phyloP scores from a whole-genome alignment of 805 yeast genomes.

The Candida endomychidarum region DNA sequence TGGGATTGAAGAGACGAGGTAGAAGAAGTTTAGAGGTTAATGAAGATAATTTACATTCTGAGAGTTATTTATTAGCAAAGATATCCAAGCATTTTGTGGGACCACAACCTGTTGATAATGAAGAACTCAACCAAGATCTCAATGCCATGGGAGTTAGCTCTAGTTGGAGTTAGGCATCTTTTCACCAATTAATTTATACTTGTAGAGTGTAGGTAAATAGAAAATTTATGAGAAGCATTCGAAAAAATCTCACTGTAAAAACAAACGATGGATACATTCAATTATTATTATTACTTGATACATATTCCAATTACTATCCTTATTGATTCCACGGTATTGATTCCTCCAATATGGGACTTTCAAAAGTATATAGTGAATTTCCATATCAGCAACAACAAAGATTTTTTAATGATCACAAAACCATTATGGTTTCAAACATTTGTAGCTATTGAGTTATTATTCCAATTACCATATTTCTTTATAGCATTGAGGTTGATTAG shows the following conservation, averaged over 20 bases:
- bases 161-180: conserved; percentile 26
- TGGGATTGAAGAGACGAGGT: conserved; percentile 33
- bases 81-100: conserved; percentile 44
- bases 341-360: conserved; percentile 55
- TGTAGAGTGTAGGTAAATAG: too few species aligned
- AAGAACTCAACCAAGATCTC: conserved; percentile 36
- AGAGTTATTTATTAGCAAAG: conserved; percentile 39
- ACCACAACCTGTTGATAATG: conserved; percentile 34
- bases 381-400: conserved; percentile 68
- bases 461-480: conserved; percentile 77
- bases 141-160: conserved; percentile 36
- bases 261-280: conserved; percentile 39
- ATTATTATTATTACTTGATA: conserved; percentile 51
- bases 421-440: conserved; percentile 76
- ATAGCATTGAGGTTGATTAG: conserved; percentile 8
- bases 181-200: too few species aligned
- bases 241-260: not conserved
- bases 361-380: conserved; percentile 53
- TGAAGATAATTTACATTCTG: conserved; percentile 27
- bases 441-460: conserved; percentile 67
- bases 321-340: conserved; percentile 70
- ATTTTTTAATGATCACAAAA: conserved; percentile 56
- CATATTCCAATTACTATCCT: conserved; percentile 77
- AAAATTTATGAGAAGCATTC: not conserved
- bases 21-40: conserved; percentile 19